A percentile compares a stretch with the other conserved stretches of the same genome.
Evolutionary conservation across 1,284 basidiomycete species (phyloP).

Genomic region (Apiotrichum gracile): DNA sequence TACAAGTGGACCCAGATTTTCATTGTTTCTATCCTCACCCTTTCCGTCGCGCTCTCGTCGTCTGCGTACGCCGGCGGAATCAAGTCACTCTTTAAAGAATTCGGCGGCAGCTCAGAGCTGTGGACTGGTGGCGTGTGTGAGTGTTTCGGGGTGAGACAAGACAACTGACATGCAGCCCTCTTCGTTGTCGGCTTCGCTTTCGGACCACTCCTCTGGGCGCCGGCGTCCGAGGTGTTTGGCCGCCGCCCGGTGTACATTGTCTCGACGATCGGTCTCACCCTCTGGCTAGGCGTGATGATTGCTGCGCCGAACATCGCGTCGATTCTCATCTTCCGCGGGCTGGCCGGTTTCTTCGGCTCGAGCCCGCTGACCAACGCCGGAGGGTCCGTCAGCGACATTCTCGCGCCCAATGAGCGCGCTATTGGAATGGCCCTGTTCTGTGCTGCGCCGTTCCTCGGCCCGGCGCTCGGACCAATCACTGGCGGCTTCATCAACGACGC

Average conservation of each 20-base stretch:
- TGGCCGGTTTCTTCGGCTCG: constrained; percentile 46
- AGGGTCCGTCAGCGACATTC: constrained; percentile 46
- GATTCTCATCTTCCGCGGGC: constrained; percentile 47
- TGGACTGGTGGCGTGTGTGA: constrained; percentile 24
- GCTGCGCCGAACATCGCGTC: constrained; percentile 44
- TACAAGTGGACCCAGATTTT: constrained; percentile 28
- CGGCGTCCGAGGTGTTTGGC: constrained; percentile 29
- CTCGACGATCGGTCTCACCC: constrained; percentile 41
- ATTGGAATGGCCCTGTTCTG: constrained; percentile 46
- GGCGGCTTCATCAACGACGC: constrained; percentile 12
- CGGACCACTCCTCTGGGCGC: constrained; percentile 24
- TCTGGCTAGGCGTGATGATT: constrained; percentile 46
- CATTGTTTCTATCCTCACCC: background rate
- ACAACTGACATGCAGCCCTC: constrained; percentile 1
- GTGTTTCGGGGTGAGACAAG: background rate
- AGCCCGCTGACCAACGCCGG: constrained; percentile 48
- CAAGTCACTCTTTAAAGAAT: constrained; percentile 14
- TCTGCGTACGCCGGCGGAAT: constrained; percentile 22
- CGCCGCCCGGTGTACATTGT: constrained; percentile 41
- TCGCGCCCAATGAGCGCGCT: constrained; percentile 43
- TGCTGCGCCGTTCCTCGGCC: constrained; percentile 45
- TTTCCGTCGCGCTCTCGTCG: constrained; percentile 19
- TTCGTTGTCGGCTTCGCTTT: constrained; percentile 5
- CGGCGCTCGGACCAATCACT: constrained; percentile 42
- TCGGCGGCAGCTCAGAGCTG: background rate